Conservation (phyloP, 2,329 filamentous ascomycete species). For the Leptosphaerulina australis region DNA sequence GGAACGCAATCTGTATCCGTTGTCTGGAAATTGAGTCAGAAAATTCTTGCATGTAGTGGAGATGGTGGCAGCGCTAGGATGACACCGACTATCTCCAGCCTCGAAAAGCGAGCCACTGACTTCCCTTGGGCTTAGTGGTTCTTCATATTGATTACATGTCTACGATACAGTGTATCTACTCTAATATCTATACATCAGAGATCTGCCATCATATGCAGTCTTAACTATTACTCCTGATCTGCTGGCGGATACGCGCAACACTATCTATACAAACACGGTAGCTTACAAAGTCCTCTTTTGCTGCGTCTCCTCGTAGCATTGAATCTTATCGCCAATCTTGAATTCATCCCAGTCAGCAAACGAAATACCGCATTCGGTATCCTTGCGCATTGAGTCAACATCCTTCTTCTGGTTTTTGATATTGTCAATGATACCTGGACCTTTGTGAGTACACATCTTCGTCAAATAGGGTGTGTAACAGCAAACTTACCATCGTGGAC, state of each 20-base stretch:
- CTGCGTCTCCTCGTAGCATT: slow-evolving; percentile 79
- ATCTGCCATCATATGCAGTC: not conserved
- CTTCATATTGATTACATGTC: too few relatives aligned
- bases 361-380: slow-evolving; percentile 88
- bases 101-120: too few relatives aligned
- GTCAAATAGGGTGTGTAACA: not conserved
- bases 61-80: too few relatives aligned
- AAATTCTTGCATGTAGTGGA: too few relatives aligned
- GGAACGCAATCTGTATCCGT: too few relatives aligned
- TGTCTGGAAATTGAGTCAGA: too few relatives aligned
- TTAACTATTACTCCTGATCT: not conserved
- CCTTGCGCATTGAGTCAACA: slow-evolving; percentile 85
- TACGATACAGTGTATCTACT: not conserved
- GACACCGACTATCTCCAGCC: too few relatives aligned
- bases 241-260: not conserved
- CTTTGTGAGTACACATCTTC: slow-evolving; percentile 8
- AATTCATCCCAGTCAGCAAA: slow-evolving; percentile 83
- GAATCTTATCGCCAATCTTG: slow-evolving; percentile 80
- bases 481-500: slow-evolving; percentile 77
- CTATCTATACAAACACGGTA: not conserved
- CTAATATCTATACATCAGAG: not conserved
- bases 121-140: too few relatives aligned
- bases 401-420: slow-evolving; percentile 95
- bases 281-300: slow-evolving; percentile 67
- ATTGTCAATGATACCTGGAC: slow-evolving; percentile 73